A percentile compares a stretch with the other conserved stretches of the same genome.
These are phyloP conservation scores for Cercospora zeae-maydis DNA, from an alignment of 2,329 filamentous ascomycete genomes.

Conservation along the genomic window DNA sequence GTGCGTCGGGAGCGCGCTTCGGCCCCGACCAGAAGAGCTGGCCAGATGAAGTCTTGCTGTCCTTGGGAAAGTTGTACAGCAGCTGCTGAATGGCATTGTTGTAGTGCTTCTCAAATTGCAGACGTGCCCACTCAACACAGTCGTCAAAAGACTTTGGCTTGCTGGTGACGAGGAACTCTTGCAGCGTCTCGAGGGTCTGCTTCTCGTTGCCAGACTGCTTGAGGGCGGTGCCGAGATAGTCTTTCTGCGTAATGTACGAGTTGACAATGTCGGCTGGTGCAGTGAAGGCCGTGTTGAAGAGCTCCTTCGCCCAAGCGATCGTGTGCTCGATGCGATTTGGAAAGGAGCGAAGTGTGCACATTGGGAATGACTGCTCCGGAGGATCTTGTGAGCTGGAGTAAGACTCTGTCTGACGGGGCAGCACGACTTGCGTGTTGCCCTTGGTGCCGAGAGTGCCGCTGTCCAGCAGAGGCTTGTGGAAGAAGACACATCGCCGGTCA, in stretches of 20 bases:
- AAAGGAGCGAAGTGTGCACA: constrained; percentile 97
- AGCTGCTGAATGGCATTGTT: constrained; percentile 95
- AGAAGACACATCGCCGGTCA: constrained; percentile 94
- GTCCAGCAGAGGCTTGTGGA: constrained; percentile 93
- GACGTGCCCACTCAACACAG: constrained; percentile 91
- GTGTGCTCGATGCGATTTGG: constrained; percentile 98
- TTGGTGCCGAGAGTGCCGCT: constrained; percentile 98
- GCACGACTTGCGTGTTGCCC: constrained; percentile 94
- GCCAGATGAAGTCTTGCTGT: constrained; percentile 80
- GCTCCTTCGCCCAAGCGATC: constrained; percentile 94
- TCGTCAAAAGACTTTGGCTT: constrained; percentile 92
- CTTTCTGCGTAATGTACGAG: constrained; percentile 78
- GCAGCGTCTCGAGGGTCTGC: constrained; percentile 83
- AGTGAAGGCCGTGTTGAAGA: constrained; percentile 92
- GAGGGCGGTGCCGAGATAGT: constrained; percentile 80
- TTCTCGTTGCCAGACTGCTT: constrained; percentile 96
- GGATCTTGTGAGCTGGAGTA: constrained; percentile 97
- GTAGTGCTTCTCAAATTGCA: constrained; percentile 93
- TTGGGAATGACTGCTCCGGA: constrained; percentile 96
- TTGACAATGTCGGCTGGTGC: constrained; percentile 93
- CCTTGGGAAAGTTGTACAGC: constrained; percentile 95
- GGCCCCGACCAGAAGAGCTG: constrained; percentile 97
- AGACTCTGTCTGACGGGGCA: constrained; percentile 88
- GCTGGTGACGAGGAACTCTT: constrained; percentile 85
- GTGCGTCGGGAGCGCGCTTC: constrained; percentile 87